Base-by-base conservation (phyloP, 2,329 filamentous ascomycete species). In the Tolypocladium ophioglossoides region DNA sequence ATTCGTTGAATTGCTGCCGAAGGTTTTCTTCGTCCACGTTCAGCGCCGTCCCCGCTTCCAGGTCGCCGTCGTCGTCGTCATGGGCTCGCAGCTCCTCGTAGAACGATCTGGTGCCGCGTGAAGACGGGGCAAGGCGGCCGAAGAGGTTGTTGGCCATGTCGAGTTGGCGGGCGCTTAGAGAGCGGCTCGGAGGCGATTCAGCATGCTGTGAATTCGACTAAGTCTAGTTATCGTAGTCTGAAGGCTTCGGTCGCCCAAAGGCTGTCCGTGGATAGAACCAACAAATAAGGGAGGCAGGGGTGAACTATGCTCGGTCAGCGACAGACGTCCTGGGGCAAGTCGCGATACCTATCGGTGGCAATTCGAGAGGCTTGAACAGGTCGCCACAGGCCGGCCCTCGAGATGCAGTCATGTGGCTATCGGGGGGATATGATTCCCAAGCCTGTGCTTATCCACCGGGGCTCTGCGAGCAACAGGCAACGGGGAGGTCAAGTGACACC, bases 1-100 rank as follows among this genome's bases (percentile, higher is more conserved):
- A 72, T 46, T 78, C 74, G 41, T 74, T 71, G 53, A 82, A 79
- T 30, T 75, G 64, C 51, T 79, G 72, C 44, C 72, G 73, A 8
- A 81, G 63, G 57, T 81, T 81, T 60, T 80, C 75, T 57, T 80
- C 76, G 60, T 82, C 78, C 7, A 80, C 55, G 24, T 69, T 67
- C n/a, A 73, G 63, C 2, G 70, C 74, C 4, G 70, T 70, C 47
- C 69, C 68, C 37, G 70, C 68, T 56, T 78, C 74, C 27, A 68
- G 56, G 53, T 77, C 76, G 50, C 59, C 56, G 24, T 72, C 64
- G 46, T 69, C 69, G 48, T 73, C 73, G n/a, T 68, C 52, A 35
- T 50, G 61, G 32, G 66, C 68, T 57, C 73, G 69, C 18, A 79
- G 63, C 34, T 76, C 74, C 54, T 78, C 72, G 64, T 82, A 81